Conservation (phyloP, 495 filamentous ascomycete species). For the Neurospora sublineolata region DNA sequence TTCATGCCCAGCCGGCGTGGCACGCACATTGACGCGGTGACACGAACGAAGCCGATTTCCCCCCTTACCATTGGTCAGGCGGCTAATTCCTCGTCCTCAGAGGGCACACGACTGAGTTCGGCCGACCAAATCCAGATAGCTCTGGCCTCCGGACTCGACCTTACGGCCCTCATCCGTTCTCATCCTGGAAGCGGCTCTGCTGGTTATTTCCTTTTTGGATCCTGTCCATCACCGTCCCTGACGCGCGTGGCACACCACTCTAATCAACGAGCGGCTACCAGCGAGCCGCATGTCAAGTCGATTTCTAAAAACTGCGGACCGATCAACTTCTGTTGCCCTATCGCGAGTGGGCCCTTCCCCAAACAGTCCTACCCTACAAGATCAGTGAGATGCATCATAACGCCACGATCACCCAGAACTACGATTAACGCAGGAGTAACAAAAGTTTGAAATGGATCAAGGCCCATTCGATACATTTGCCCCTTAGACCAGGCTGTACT, state of each 20-base stretch:
- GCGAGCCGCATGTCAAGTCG: conserved; percentile 16
- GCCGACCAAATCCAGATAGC: not conserved
- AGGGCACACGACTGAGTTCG: not conserved
- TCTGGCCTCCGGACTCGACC: conserved; percentile 2
- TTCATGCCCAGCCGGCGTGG: conserved; percentile 7
- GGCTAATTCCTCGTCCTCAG: not conserved
- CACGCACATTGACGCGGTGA: conserved; percentile 2
- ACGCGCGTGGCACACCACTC: not conserved
- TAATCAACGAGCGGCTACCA: conserved; percentile 1
- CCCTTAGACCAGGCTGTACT: not conserved
- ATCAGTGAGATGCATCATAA: not conserved
- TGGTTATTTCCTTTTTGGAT: not conserved
- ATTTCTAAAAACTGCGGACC: conserved; percentile 6
- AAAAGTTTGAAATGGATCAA: not conserved
- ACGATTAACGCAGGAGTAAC: conserved; percentile 5
- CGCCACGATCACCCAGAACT: conserved; percentile 10
- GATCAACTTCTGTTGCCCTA: conserved; percentile 5
- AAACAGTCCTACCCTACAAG: not conserved
- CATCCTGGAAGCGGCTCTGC: not conserved
- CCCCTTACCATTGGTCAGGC: conserved; percentile 1
- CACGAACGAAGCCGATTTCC: not conserved
- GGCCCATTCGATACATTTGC: not conserved
- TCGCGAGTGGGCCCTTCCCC: not conserved
- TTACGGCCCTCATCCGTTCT: not conserved
- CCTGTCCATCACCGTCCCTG: conserved; percentile 1